phyloP scores from a whole-genome alignment of 495 filamentous ascomycete species.

The Penicillium antarcticum region DNA sequence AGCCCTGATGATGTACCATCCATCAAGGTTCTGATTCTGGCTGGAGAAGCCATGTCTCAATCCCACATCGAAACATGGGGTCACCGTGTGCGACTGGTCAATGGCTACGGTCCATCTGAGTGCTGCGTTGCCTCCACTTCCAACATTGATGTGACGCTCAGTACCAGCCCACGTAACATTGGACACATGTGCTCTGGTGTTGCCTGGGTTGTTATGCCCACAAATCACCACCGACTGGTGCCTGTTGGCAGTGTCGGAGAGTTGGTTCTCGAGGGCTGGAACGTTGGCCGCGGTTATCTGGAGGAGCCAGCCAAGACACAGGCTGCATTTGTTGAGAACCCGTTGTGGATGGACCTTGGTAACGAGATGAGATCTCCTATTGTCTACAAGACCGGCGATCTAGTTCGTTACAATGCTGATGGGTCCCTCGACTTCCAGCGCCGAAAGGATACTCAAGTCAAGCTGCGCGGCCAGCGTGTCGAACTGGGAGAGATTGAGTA shows the following conservation, averaged over 20 bases:
- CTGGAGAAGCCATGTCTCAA: conserved; percentile 42
- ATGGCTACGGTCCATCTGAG: conserved; percentile 57
- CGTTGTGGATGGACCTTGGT: conserved; percentile 29
- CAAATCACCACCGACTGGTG: conserved; percentile 27
- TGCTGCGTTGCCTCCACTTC: conserved; percentile 18
- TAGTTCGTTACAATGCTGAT: conserved; percentile 20
- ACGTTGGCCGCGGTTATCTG: conserved; percentile 39
- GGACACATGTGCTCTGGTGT: conserved; percentile 9
- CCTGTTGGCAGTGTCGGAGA: conserved; percentile 44
- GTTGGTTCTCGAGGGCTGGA: conserved; percentile 40
- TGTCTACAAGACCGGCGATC: conserved; percentile 36
- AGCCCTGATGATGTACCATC: conserved; percentile 30
- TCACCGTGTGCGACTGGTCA: conserved; percentile 37
- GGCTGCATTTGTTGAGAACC: conserved; percentile 33
- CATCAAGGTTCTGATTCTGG: conserved; percentile 32
- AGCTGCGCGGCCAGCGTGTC: conserved; percentile 42
- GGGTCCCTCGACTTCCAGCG: conserved; percentile 24
- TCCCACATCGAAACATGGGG: conserved; percentile 43
- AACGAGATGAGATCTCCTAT: conserved; percentile 6
- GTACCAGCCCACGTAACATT: conserved; percentile 6
- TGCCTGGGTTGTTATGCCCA: conserved; percentile 36
- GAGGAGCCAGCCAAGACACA: conserved; percentile 33
- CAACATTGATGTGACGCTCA: neutral
- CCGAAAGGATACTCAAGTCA: conserved; percentile 38
- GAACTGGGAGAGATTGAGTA: conserved; percentile 41